Conservation (phyloP, 768 basidiomycete genomes). For the Coprinellus micaceus region DNA sequence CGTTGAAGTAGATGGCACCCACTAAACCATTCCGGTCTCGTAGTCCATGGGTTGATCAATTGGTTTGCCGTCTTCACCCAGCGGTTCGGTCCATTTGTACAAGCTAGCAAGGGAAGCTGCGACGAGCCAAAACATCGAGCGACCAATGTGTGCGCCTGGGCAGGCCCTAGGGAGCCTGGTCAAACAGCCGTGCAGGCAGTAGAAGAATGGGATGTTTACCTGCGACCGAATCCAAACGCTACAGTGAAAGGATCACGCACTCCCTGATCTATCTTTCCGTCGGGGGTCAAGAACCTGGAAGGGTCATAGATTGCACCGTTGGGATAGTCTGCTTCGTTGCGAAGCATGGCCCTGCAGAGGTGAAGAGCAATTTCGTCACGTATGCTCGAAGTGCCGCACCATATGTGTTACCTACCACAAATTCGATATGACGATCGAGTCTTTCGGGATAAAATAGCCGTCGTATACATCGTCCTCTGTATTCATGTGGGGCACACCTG, state of each 20-base stretch:
- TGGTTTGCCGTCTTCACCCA: slow-evolving; percentile 1
- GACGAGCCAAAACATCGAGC: slow-evolving; percentile 2
- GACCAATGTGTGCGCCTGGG: slow-evolving; percentile 4
- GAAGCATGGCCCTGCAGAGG: slow-evolving; percentile 41
- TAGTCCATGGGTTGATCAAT: slow-evolving; percentile 1
- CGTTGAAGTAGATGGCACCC: not conserved
- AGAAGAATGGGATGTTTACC: slow-evolving; percentile 5
- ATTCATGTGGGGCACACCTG: not conserved
- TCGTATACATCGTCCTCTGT: slow-evolving; percentile 2
- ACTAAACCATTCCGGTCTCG: not conserved
- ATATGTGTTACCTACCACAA: not conserved
- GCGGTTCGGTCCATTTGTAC: slow-evolving; percentile 6
- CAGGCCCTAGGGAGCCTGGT: not conserved
- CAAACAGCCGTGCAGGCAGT: no score
- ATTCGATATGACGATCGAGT: not conserved
- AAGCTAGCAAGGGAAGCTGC: slow-evolving; percentile 7
- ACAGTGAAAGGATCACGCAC: slow-evolving; percentile 16
- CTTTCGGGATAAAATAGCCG: not conserved
- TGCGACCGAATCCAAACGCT: slow-evolving; percentile 28
- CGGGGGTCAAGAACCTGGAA: slow-evolving; percentile 29
- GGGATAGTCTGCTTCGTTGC: slow-evolving; percentile 33
- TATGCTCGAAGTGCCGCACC: no score
- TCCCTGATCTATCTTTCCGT: slow-evolving; percentile 14
- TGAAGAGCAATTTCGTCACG: not conserved
- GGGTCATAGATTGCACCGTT: slow-evolving; percentile 35